These are phyloP conservation scores for Ceratocystis diversiconidia DNA, from an alignment of 2,329 filamentous ascomycete species.

Conservation along the genomic window DNA sequence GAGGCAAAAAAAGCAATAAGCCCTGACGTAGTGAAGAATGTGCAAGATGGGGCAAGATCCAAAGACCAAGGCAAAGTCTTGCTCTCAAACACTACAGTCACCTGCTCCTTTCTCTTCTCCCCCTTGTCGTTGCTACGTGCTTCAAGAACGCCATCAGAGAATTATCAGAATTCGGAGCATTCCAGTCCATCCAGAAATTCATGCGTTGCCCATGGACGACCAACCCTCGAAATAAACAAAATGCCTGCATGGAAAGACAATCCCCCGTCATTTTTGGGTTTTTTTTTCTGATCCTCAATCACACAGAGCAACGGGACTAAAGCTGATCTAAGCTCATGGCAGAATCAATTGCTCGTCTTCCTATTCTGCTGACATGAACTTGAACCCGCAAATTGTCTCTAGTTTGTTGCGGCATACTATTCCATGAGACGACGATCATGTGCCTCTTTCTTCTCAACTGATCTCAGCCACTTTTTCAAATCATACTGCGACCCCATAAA, in stretches of 20 bases:
- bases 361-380: not conserved
- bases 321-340: not conserved
- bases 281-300: not conserved
- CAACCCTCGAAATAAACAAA: not conserved
- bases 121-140: not conserved
- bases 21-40: not conserved
- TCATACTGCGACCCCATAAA: not conserved
- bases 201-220: not conserved
- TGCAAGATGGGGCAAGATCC: not conserved
- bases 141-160: not conserved
- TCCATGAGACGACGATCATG: too few relatives aligned
- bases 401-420: not conserved
- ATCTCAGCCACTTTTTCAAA: not conserved
- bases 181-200: not conserved
- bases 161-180: not conserved
- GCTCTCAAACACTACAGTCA: not conserved
- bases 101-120: not conserved
- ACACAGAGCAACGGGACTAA: slow-evolving; percentile 2
- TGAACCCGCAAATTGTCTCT: not conserved
- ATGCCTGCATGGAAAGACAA: not conserved
- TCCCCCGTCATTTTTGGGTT: not conserved
- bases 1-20: not conserved
- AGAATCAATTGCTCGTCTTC: not conserved
- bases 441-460: not conserved
- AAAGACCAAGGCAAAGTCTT: not conserved